These are phyloP conservation scores for Adansonia grandidieri DNA, from an alignment of 441 rosid genomes.

Conservation along the genomic window DNA sequence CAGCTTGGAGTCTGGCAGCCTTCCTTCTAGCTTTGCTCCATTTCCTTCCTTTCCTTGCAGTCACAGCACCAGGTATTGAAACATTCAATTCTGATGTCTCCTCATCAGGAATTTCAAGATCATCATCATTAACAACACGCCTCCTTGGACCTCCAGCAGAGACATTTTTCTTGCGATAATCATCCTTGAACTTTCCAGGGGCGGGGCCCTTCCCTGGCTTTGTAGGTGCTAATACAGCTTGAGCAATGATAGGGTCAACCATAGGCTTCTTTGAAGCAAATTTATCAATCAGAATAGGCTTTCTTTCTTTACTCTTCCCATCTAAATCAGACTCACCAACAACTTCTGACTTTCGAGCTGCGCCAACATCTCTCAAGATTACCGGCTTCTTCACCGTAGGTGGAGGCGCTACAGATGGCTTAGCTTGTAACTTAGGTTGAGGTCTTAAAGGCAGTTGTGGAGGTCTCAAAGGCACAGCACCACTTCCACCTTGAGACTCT, in stretches of 20 bases:
- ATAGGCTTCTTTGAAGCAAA: constrained; percentile 74
- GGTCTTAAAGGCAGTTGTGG: constrained; percentile 65
- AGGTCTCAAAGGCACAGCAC: constrained; percentile 38
- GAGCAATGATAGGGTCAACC: constrained; percentile 72
- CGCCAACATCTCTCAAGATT: constrained; percentile 82
- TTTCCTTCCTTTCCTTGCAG: constrained; percentile 85
- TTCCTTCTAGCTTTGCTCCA: constrained; percentile 97
- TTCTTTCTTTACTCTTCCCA: constrained; percentile 53
- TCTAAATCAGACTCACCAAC: constrained; percentile 42
- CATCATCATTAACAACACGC: constrained; percentile 57
- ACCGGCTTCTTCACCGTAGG: constrained; percentile 64
- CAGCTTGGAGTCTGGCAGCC: constrained; percentile 93
- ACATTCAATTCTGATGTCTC: constrained; percentile 67
- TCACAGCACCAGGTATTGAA: constrained; percentile 59
- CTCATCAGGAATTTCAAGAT: constrained; percentile 63
- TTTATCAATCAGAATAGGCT: constrained; percentile 82
- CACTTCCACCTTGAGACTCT: constrained; percentile 41
- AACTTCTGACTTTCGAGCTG: constrained; percentile 49
- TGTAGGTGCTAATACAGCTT: constrained; percentile 74
- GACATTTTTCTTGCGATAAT: constrained; percentile 61
- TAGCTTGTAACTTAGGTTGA: constrained; percentile 74
- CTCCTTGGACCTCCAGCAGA: constrained; percentile 65
- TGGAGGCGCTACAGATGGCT: constrained; percentile 68
- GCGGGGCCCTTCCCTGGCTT: constrained; percentile 80
- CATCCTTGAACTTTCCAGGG: constrained; percentile 72